A percentile compares a stretch with the other conserved stretches of the same genome.
phyloP scores from a whole-genome alignment of 768 basidiomycete species.

The Fistulinella prunicolor region DNA sequence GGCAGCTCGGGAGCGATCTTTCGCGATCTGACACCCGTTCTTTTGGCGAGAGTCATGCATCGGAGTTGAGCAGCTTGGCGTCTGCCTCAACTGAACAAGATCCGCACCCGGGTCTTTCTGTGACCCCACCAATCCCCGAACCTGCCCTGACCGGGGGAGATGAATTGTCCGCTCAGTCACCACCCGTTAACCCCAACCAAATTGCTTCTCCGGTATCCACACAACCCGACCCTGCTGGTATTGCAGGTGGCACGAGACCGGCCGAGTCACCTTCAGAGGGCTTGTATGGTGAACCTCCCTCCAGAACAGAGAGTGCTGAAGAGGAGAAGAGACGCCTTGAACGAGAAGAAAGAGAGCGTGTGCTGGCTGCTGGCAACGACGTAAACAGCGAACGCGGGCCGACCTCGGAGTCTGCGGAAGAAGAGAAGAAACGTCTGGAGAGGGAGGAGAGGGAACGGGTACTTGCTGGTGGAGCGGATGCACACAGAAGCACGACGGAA shows the following conservation, averaged over 20 bases:
- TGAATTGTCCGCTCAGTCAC: slow-evolving; percentile 3
- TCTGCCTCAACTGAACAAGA: slow-evolving; percentile 25
- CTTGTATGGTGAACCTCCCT: slow-evolving; percentile 26
- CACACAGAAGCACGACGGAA: slow-evolving; percentile 27
- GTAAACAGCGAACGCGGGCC: background rate
- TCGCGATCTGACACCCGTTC: slow-evolving; percentile 72
- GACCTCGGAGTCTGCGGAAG: slow-evolving; percentile 49
- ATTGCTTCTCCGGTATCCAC: slow-evolving; percentile 16
- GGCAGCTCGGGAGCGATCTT: slow-evolving; percentile 49
- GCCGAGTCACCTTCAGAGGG: slow-evolving; percentile 27
- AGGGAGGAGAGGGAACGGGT: slow-evolving; percentile 64
- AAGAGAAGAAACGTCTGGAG: slow-evolving; percentile 64
- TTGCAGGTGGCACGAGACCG: no score
- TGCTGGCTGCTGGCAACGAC: slow-evolving; percentile 28
- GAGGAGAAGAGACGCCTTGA: slow-evolving; percentile 66
- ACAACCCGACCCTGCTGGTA: slow-evolving; percentile 33
- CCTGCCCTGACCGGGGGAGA: slow-evolving; percentile 9
- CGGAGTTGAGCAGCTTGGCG: slow-evolving; percentile 61
- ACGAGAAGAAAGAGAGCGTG: slow-evolving; percentile 50
- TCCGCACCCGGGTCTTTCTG: slow-evolving; percentile 36
- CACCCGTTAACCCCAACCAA: slow-evolving; percentile 29
- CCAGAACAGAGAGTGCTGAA: slow-evolving; percentile 50
- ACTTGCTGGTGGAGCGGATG: slow-evolving; percentile 22
- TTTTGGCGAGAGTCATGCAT: slow-evolving; percentile 82
- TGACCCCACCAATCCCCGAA: slow-evolving; percentile 41